Percentiles rank a stretch among this genome's conserved stretches.
phyloP scores from a whole-genome alignment of 176 grass and related monocot species.

The Musa beccarii region DNA sequence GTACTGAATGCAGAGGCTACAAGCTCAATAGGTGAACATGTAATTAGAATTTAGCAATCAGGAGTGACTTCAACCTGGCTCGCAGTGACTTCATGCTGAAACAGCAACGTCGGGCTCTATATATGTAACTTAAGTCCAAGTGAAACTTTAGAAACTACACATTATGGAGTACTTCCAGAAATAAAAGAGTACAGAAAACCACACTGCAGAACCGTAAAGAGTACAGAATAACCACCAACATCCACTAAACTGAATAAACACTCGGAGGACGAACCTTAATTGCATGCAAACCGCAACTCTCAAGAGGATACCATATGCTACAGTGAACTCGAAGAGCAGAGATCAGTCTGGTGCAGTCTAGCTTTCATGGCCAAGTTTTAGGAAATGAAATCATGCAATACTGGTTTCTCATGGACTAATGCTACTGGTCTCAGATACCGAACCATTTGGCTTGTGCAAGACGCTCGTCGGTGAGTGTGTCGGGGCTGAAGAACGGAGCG shows the following conservation, averaged over 20 bases:
- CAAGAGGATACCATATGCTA: not conserved
- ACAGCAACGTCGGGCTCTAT: no score
- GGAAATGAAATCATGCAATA: not conserved
- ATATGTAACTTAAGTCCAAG: no score
- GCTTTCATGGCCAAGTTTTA: not conserved
- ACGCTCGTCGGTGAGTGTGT: constrained; percentile 12
- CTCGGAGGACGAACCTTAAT: not conserved
- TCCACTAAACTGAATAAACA: not conserved
- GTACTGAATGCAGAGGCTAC: no score
- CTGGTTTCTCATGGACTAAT: constrained; percentile 5
- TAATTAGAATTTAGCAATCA: no score
- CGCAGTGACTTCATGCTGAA: no score
- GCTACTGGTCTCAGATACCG: constrained; percentile 12
- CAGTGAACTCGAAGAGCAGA: not conserved
- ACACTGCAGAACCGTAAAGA: no score
- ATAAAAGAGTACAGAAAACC: no score
- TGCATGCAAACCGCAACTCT: not conserved
- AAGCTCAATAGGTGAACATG: no score
- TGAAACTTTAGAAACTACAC: no score
- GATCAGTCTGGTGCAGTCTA: not conserved
- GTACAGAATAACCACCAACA: not conserved
- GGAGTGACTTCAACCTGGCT: no score
- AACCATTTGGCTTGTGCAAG: constrained; percentile 16
- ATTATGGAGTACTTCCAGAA: no score
- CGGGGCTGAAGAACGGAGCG: constrained; percentile 9